Evolutionary conservation across 371 early-diverging fungal species (phyloP).

Genomic region (Apophysomyces variabilis): DNA sequence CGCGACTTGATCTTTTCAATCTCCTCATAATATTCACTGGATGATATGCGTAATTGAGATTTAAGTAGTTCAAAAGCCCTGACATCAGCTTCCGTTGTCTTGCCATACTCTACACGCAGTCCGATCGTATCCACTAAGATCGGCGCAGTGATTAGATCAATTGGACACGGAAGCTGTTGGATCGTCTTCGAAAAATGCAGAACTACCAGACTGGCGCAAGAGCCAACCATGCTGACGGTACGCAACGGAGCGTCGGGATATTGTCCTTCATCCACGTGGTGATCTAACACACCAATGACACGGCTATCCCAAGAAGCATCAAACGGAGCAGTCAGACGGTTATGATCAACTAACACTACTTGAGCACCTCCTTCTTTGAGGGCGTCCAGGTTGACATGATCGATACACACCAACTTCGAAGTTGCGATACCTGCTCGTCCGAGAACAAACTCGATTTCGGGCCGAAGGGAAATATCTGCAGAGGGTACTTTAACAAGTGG

Average conservation of each 20-base stretch:
- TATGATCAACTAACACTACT: slow-evolving; percentile 67
- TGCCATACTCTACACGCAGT: slow-evolving; percentile 56
- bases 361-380: slow-evolving; percentile 27
- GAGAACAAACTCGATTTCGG: slow-evolving; percentile 64
- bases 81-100: slow-evolving; percentile 60
- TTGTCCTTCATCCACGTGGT: slow-evolving; percentile 69
- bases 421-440: slow-evolving; percentile 24
- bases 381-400: slow-evolving; percentile 21
- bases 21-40: slow-evolving; percentile 38
- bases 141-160: slow-evolving; percentile 56
- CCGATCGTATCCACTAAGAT: slow-evolving; percentile 76
- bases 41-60: neutral
- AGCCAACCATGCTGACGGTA: slow-evolving; percentile 64
- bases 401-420: slow-evolving; percentile 33
- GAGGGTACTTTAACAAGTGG: slow-evolving; percentile 68
- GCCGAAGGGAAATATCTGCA: slow-evolving; percentile 66
- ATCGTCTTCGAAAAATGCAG: slow-evolving; percentile 32
- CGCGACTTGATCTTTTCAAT: slow-evolving; percentile 64
- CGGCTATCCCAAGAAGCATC: slow-evolving; percentile 20
- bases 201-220: slow-evolving; percentile 64
- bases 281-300: slow-evolving; percentile 72
- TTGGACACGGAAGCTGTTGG: neutral
- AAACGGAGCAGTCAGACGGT: slow-evolving; percentile 56
- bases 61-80: slow-evolving; percentile 34
- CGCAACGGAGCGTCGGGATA: slow-evolving; percentile 48